phyloP scores from a whole-genome alignment of 331 rosid species.

The Saraca asoca region DNA sequence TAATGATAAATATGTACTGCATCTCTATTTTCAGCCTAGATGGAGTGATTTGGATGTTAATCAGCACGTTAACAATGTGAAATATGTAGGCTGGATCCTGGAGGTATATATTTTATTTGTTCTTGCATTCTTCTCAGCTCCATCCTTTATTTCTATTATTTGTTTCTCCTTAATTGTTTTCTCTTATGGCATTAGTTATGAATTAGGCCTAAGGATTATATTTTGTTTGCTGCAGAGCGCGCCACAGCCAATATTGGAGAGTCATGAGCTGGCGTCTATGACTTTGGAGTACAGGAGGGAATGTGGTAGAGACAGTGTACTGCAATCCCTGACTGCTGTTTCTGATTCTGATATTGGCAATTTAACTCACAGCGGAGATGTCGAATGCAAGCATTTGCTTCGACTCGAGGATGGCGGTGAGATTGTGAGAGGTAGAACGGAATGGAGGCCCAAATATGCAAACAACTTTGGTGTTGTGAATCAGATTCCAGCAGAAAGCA shows the following conservation, averaged over 20 bases:
- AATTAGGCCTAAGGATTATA: slow-evolving; percentile 2
- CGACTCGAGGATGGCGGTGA: slow-evolving; percentile 80
- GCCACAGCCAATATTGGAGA: slow-evolving; percentile 81
- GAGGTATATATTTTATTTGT: slow-evolving; percentile 61
- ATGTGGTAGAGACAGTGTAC: slow-evolving; percentile 89
- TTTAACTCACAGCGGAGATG: slow-evolving; percentile 44
- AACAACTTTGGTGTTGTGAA: slow-evolving; percentile 43
- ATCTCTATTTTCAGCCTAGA: slow-evolving; percentile 63
- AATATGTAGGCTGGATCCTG: slow-evolving; percentile 98
- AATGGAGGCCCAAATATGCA: slow-evolving; percentile 77
- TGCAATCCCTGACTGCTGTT: slow-evolving; percentile 68
- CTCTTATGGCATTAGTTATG: not conserved
- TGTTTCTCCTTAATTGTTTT: not conserved
- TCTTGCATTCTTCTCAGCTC: slow-evolving; percentile 8
- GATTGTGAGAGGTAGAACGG: slow-evolving; percentile 87
- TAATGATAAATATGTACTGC: not conserved
- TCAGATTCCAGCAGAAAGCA: slow-evolving; percentile 53
- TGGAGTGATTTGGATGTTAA: slow-evolving; percentile 94
- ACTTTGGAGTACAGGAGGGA: slow-evolving; percentile 95
- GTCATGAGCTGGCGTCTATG: slow-evolving; percentile 73
- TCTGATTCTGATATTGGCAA: slow-evolving; percentile 51
- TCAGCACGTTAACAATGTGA: slow-evolving; percentile 98
- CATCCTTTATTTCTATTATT: not conserved
- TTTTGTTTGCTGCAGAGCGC: slow-evolving; percentile 70
- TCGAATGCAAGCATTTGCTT: slow-evolving; percentile 88